Conservation (phyloP, 1,284 basidiomycete genomes). For the Cerioporus squamosus region DNA sequence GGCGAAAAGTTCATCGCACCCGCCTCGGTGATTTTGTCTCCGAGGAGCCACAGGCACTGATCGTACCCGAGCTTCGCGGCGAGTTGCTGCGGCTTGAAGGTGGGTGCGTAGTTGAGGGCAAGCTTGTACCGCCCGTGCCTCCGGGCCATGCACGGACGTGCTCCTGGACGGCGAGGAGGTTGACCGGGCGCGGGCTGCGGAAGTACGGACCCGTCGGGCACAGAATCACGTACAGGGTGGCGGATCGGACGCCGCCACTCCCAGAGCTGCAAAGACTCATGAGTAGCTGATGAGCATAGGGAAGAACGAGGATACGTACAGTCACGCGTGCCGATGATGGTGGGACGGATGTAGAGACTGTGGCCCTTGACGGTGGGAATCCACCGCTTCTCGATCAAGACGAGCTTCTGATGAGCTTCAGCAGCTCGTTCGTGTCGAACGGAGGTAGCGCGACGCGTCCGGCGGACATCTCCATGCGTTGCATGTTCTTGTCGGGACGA, state of each 20-base stretch:
- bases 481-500: constrained; percentile 84
- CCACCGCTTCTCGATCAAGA: constrained; percentile 74
- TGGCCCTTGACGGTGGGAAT: constrained; percentile 74
- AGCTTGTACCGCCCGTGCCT: constrained; percentile 73
- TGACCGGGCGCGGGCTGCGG: constrained; percentile 64
- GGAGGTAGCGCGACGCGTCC: constrained; percentile 67
- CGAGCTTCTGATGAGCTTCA: constrained; percentile 71
- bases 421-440: constrained; percentile 66
- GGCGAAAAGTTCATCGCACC: constrained; percentile 72
- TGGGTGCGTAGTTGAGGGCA: constrained; percentile 73
- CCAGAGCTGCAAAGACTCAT: constrained; percentile 49
- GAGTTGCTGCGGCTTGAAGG: constrained; percentile 66
- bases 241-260: constrained; percentile 73
- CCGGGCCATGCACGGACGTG: constrained; percentile 86
- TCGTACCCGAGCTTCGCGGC: constrained; percentile 76
- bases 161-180: constrained; percentile 70
- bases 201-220: constrained; percentile 78
- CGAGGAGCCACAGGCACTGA: constrained; percentile 64
- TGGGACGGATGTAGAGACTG: constrained; percentile 85
- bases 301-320: constrained; percentile 50
- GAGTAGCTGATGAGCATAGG: not conserved
- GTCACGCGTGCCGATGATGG: constrained; percentile 82
- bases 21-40: constrained; percentile 46
- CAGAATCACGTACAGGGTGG: constrained; percentile 73
- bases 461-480: constrained; percentile 65